These are phyloP conservation scores for Phtheirospermum japonicum DNA, from an alignment of 257 asterid genomes.

Conservation along the genomic window DNA sequence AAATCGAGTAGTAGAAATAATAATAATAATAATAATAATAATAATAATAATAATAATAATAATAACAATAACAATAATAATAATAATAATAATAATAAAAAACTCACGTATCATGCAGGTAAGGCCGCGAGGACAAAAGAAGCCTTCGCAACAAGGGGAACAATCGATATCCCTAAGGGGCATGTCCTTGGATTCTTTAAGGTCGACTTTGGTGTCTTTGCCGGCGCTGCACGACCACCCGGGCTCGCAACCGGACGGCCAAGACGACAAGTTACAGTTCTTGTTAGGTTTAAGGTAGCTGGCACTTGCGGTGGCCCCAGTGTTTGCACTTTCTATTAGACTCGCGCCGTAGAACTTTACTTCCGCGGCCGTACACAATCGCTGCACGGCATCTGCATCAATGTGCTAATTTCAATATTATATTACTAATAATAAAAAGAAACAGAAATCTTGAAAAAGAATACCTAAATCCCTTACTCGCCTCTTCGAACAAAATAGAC, in stretches of 20 bases:
- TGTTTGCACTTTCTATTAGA: conserved; percentile 33
- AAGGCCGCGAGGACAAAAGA: conserved; percentile 96
- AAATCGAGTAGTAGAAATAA: background rate
- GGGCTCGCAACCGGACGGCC: conserved; percentile 91
- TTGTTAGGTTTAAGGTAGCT: conserved; percentile 64
- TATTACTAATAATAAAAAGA: no score
- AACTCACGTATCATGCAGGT: conserved; percentile 99
- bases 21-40: no score
- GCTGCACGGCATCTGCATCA: conserved; percentile 67
- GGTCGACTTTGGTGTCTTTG: conserved; percentile 44
- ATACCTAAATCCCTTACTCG: no score
- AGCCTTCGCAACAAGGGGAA: conserved; percentile 84
- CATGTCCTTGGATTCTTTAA: conserved; percentile 52
- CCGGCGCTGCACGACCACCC: conserved; percentile 93
- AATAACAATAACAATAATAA: no score
- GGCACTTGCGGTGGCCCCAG: conserved; percentile 33
- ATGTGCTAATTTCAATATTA: no score
- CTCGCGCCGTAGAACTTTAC: conserved; percentile 56
- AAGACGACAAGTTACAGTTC: conserved; percentile 78
- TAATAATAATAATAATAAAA: background rate
- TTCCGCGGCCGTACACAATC: conserved; percentile 94
- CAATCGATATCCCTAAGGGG: conserved; percentile 59
- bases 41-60: no score
- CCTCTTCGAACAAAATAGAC: no score
- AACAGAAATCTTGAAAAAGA: no score